Base-by-base conservation (phyloP, 2,329 filamentous ascomycete genomes). In the Pseudogymnoascus sp. region DNA sequence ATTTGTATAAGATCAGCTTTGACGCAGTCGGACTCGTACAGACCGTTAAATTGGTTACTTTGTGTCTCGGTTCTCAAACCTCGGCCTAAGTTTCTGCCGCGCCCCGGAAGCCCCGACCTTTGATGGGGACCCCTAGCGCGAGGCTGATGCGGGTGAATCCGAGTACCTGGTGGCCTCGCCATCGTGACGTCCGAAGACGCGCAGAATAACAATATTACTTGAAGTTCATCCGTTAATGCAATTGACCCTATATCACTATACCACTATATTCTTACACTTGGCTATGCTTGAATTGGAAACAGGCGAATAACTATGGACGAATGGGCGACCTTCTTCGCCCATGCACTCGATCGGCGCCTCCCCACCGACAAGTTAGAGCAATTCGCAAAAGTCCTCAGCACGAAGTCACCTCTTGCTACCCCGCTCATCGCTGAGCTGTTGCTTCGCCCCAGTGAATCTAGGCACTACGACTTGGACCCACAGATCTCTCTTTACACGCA, bases 401-500 rank as follows among this genome's bases (percentile, higher is more conserved):
- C 75, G 3, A 78, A 81, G 65, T 73, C 83, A 64, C 82, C 81
- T 1, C 72, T 87, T 8, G 75, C 80, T 3, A 74, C 82, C 6
- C 65, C 73, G 9, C 71, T 76, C 62, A 73, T 87, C 64, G 82
- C 84, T 73, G 79, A 86, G 65, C 71, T 87, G 59, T 80, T 85
- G 66, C 74, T 88, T 39, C 78, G 78, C 22, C 85, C 85, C 2
- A 77, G 77, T 43, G 73, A 75, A 18, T 70, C 72, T 58, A 79
- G 79, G 67, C 7, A 61, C 22, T 60, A 61, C 18, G 22, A 59
- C 64, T 78, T 85, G 67, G 84, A 88, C 65, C 81, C 83, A 7
- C 79, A 83, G 64, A 76, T 86, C 7, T 78, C 80, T 0, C 78
- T 76, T n/a, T 88, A 86, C 69, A 70, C 87, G 8, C 78, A 86